A percentile compares a stretch with the other conserved stretches of the same genome.
Conservation (phyloP, 768 basidiomycete species). For the Coprinopsis marcescibilis region DNA sequence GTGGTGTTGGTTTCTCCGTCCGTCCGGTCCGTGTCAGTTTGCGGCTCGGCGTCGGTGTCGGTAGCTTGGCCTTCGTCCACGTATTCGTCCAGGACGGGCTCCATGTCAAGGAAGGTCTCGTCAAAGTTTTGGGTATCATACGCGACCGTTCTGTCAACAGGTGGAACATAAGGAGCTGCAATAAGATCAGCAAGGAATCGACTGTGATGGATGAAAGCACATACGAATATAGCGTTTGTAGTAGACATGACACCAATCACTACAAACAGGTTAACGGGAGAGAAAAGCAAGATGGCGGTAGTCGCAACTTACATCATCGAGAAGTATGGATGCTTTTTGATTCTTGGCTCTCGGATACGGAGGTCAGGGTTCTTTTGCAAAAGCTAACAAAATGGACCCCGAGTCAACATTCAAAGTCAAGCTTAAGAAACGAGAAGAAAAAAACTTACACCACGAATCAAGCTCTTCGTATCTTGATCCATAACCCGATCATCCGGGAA, state of each 20-base stretch:
- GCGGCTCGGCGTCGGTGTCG: constrained; percentile 67
- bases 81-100: constrained; percentile 78
- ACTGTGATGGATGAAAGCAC: constrained; percentile 22
- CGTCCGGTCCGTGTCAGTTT: constrained; percentile 64
- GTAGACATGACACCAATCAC: constrained; percentile 92
- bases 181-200: constrained; percentile 6
- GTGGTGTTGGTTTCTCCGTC: constrained; percentile 76
- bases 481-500: constrained; percentile 91
- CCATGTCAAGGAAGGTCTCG: constrained; percentile 94
- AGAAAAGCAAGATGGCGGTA: constrained; percentile 13
- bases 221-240: constrained; percentile 91
- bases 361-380: constrained; percentile 90
- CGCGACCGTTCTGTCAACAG: constrained; percentile 86
- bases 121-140: constrained; percentile 98
- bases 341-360: constrained; percentile 86
- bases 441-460: constrained; percentile 88
- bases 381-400: constrained; percentile 42
- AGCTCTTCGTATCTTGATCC: constrained; percentile 91
- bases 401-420: constrained; percentile 10
- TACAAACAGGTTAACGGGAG: constrained; percentile 24
- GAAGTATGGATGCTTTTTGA: constrained; percentile 94
- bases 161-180: constrained; percentile 87
- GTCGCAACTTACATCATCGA: constrained; percentile 70
- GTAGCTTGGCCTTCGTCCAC: constrained; percentile 47
- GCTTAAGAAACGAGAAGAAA: neutral